phyloP scores from a whole-genome alignment of 148 eudicot species.

The Vaccinium darrowii region DNA sequence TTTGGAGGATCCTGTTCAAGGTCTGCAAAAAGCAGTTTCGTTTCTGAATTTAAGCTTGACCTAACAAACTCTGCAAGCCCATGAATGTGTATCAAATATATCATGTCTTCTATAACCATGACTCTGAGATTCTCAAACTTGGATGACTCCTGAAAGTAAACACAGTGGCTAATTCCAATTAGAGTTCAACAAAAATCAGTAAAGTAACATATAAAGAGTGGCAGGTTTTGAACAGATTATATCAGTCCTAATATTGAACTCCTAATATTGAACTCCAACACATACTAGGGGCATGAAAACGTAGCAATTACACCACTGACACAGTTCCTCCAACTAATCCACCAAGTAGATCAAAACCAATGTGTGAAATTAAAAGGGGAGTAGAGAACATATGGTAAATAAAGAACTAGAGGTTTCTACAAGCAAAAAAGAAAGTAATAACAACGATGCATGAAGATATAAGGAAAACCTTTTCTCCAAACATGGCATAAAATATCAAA shows the following conservation, averaged over 20 bases:
- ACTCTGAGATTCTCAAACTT: conserved; percentile 59
- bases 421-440: not conserved
- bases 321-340: not conserved
- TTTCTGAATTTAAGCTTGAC: conserved; percentile 51
- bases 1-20: conserved; percentile 89
- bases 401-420: not conserved
- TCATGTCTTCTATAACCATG: conserved; percentile 94
- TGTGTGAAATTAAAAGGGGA: not conserved
- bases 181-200: not conserved
- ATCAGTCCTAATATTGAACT: not conserved
- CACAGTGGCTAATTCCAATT: not conserved
- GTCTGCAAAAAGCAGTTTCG: conserved; percentile 56
- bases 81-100: conserved; percentile 61
- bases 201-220: not conserved
- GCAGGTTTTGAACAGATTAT: not conserved
- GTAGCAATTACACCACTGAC: not conserved
- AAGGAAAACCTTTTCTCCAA: not conserved
- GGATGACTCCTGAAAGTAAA: conserved; percentile 55
- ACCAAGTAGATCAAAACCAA: not conserved
- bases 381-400: not conserved
- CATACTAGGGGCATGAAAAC: not conserved
- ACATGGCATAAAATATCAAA: not conserved
- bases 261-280: not conserved
- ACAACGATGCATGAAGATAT: not conserved
- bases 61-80: conserved; percentile 61